Base-by-base conservation (phyloP, 2,329 filamentous ascomycete genomes). In the Thelonectria rubi region DNA sequence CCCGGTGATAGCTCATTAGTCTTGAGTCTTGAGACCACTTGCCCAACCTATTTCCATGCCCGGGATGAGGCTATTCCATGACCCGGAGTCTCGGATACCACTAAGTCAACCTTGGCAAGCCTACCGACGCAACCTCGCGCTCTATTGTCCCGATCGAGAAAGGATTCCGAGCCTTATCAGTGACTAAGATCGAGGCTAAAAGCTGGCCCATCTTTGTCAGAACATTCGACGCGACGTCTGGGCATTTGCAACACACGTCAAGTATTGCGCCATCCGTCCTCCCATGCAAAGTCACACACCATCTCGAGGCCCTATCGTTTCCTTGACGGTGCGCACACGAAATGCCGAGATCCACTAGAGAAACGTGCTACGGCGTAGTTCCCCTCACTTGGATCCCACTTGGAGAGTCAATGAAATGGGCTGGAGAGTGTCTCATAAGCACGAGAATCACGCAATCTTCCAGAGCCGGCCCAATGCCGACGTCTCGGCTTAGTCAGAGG, bases 381-480 rank as follows among this genome's bases (percentile, higher is more conserved):
- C 60, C 60, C 60, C 60, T 55, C 55, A 62, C 24, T 55, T 45
- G 21, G n/a, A 59, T 50, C 39, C 45, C 55, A 62, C 52, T 64
- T 46, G 37, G 18, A 40, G 45, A 53, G 10, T 46, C 43, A 30
- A 48, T 42, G 9, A 20, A 48, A 40, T 49, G 60, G 54, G 53
- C 48, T 45, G 47, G 32, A 37, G 62, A 45, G 49, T 60, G 47
- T 49, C 61, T 54, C 60, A 67, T 69, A 54, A 42, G 43, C n/a
- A n/a, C 32, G 5, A 32, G 43, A 64, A 70, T 70, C 67, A 70
- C 68, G 68, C 64, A 66, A 70, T 69, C 21, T 15, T 40, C 18
- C 7, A 12, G 8, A 21, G n/a, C 58, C 58, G 58, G 15, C 32
- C 24, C 32, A 21, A 18, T 37, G 26, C 53, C 53, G 58, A 42